Conservation (phyloP, 257 asterid species). For the Solanum stenotomum region DNA sequence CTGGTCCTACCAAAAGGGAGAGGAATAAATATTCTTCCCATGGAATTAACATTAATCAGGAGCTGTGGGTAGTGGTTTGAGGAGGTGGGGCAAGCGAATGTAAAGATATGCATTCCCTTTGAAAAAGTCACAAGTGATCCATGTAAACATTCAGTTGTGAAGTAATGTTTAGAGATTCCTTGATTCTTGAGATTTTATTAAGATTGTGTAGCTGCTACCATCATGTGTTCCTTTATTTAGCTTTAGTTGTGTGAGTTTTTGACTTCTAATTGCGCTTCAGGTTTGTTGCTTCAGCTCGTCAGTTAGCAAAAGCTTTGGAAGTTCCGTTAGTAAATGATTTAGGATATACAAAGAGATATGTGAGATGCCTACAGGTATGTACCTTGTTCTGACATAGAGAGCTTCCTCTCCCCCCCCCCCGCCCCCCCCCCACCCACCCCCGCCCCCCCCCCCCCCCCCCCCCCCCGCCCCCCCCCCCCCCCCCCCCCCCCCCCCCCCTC, state of each 20-base stretch:
- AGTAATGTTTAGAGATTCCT: background rate
- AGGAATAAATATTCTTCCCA: background rate
- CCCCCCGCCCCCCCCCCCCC: rapidly evolving
- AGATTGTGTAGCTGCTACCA: background rate
- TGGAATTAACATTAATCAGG: background rate
- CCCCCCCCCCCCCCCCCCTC: rapidly evolving
- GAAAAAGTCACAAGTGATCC: too few species aligned
- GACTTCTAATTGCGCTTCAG: conserved; percentile 18
- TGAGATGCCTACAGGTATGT: conserved; percentile 89
- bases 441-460: too few species aligned
- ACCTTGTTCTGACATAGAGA: background rate
- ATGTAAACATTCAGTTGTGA: background rate
- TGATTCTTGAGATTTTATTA: background rate
- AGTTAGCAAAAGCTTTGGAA: conserved; percentile 93
- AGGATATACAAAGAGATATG: conserved; percentile 95
- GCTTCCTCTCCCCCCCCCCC: too few species aligned
- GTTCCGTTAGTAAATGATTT: conserved; percentile 91
- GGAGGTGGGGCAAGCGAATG: too few species aligned
- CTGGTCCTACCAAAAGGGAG: background rate
- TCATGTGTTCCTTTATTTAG: background rate
- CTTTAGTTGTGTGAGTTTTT: background rate
- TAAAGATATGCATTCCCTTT: too few species aligned
- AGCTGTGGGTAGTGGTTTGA: background rate
- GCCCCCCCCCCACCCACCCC: too few species aligned
- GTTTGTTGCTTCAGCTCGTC: conserved; percentile 98